phyloP scores from a whole-genome alignment of 192 early-diverging fungal species.

The Mortierella claussenii region DNA sequence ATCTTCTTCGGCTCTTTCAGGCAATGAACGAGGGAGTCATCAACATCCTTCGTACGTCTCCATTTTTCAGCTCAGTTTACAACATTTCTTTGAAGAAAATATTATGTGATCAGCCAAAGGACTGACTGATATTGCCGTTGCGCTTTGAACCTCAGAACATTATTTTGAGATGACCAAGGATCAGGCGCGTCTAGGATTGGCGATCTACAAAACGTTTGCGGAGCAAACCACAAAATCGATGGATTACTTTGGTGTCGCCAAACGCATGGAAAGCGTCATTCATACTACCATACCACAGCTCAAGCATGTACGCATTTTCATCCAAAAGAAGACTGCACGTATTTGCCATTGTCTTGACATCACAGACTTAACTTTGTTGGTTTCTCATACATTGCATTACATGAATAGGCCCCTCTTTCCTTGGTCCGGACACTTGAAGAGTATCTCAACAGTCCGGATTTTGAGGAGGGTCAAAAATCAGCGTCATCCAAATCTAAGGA shows the following conservation, averaged over 20 bases:
- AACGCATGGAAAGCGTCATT: slow-evolving; percentile 63
- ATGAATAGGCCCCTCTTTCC: slow-evolving; percentile 69
- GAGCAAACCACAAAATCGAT: slow-evolving; percentile 74
- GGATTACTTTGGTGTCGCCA: slow-evolving; percentile 77
- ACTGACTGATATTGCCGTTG: not conserved
- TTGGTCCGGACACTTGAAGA: slow-evolving; percentile 73
- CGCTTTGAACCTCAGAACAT: slow-evolving; percentile 53
- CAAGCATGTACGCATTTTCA: slow-evolving; percentile 70
- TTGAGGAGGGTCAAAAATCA: slow-evolving; percentile 65
- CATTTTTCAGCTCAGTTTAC: not conserved
- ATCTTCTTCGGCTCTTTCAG: slow-evolving; percentile 78
- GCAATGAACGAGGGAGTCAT: slow-evolving; percentile 83
- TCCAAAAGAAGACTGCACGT: no score
- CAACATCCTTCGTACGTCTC: slow-evolving; percentile 69
- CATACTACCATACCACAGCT: slow-evolving; percentile 75
- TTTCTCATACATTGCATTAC: not conserved
- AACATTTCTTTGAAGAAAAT: no score
- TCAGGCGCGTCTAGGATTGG: slow-evolving; percentile 70
- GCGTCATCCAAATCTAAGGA: slow-evolving; percentile 20
- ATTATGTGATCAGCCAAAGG: no score
- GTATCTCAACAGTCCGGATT: slow-evolving; percentile 74
- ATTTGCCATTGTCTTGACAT: not conserved
- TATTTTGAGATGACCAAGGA: slow-evolving; percentile 79
- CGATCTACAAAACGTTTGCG: slow-evolving; percentile 83
- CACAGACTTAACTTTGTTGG: not conserved